Evolutionary conservation across 1,284 basidiomycete species (phyloP).

Genomic region (Erythrobasidium hasegawianum): DNA sequence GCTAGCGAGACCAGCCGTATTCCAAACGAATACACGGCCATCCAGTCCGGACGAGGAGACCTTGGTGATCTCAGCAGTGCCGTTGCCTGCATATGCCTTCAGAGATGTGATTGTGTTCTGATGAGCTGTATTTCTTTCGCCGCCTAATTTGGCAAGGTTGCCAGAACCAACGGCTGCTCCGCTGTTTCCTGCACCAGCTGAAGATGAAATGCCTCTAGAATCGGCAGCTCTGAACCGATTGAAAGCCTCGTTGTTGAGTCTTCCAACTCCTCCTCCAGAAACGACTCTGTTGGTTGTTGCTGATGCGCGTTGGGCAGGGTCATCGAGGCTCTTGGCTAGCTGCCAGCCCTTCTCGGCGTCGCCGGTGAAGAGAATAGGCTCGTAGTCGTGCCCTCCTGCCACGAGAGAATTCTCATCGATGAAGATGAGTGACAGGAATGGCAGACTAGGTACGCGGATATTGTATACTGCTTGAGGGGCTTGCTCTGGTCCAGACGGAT

Average conservation of each 20-base stretch:
- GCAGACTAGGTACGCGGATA: constrained; percentile 71
- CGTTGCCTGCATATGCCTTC: constrained; percentile 64
- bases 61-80: constrained; percentile 59
- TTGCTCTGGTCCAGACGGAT: constrained; percentile 63
- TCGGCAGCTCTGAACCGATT: constrained; percentile 93
- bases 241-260: constrained; percentile 91
- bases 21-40: constrained; percentile 89
- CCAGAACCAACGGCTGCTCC: constrained; percentile 49
- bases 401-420: constrained; percentile 74
- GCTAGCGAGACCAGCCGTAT: constrained; percentile 44
- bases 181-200: constrained; percentile 45
- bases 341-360: constrained; percentile 65
- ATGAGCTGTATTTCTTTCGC: constrained; percentile 80
- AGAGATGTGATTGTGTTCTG: constrained; percentile 98
- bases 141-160: constrained; percentile 54
- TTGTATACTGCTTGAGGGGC: constrained; percentile 58
- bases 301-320: constrained; percentile 50
- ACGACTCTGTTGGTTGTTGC: constrained; percentile 50
- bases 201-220: constrained; percentile 65
- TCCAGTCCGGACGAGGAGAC: constrained; percentile 94
- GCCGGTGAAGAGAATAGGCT: constrained; percentile 81
- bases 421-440: constrained; percentile 78
- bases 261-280: constrained; percentile 60
- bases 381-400: constrained; percentile 96
- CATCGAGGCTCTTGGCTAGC: constrained; percentile 75